Evolutionary conservation across 2,329 filamentous ascomycete genomes (phyloP), one percentile per base, ranked within the genome.

Genomic region (Penicillium sp.): DNA sequence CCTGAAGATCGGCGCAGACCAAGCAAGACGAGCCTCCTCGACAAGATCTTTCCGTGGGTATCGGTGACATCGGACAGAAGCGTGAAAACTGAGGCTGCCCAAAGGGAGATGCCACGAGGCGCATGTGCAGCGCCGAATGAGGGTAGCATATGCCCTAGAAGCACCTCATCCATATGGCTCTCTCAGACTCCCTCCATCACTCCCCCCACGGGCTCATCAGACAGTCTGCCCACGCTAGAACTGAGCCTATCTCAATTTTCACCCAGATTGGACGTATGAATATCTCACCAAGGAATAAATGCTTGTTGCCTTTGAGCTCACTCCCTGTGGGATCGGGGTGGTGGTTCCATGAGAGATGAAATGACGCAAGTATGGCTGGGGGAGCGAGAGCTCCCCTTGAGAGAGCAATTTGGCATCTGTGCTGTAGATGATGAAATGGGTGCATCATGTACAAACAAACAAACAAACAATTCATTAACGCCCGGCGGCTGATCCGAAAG

Each of bases 401-500:
- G n/a, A n/a, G n/a, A n/a, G n/a, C n/a, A n/a, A n/a, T n/a, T n/a
- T n/a, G n/a, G n/a, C n/a, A n/a, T n/a, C n/a, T n/a, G n/a, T n/a
- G n/a, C n/a, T n/a, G n/a, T n/a, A n/a, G n/a, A n/a, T n/a, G n/a
- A n/a, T n/a, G n/a, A n/a, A n/a, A n/a, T n/a, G n/a, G n/a, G n/a
- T n/a, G n/a, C n/a, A n/a, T n/a, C n/a, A n/a, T n/a, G n/a, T n/a
- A n/a, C n/a, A n/a, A n/a, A n/a, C n/a, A n/a, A n/a, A 21, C 19
- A 42, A 9, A 42, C 19, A 42, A 2, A 42, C 19, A 42, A 42
- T 42, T 42, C 10, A 42, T 42, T 42, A 42, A 42, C 37, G 37
- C 37, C 37, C 19, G 19, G 37, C 37, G 37, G 37, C 37, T 42
- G 19, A 62, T 42, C 65, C 63, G 65, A 66, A 57, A 67, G 65